Evolutionary conservation across 768 basidiomycete genomes (phyloP).

Genomic region (Mycena rosella): DNA sequence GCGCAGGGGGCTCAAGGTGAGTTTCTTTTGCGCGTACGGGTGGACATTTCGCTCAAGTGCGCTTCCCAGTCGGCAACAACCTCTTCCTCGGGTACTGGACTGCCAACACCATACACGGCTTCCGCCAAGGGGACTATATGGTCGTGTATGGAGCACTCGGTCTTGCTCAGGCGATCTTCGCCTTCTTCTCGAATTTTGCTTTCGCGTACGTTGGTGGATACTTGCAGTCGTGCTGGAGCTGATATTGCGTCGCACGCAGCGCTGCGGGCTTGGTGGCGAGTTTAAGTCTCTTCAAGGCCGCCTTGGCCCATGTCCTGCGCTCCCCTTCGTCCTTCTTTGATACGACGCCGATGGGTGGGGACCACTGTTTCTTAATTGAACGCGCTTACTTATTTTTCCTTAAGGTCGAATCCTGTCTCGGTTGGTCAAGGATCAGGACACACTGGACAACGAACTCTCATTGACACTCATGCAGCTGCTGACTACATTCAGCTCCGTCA

Average conservation of each 20-base stretch:
- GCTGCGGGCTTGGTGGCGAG: conserved; percentile 55
- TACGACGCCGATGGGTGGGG: conserved; percentile 74
- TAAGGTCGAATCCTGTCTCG: conserved; percentile 69
- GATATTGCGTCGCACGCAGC: conserved; percentile 38
- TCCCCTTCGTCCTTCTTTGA: conserved; percentile 80
- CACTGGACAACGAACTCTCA: conserved; percentile 64
- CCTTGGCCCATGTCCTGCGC: conserved; percentile 66
- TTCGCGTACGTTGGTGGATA: conserved; percentile 57
- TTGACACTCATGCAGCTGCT: conserved; percentile 62
- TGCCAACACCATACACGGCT: conserved; percentile 61
- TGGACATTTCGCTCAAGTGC: background rate
- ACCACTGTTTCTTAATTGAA: background rate
- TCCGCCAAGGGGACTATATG: conserved; percentile 77
- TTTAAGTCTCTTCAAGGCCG: conserved; percentile 66
- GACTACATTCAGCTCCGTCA: conserved; percentile 56
- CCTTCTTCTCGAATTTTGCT: conserved; percentile 61
- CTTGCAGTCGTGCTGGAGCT: background rate
- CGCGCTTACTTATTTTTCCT: background rate
- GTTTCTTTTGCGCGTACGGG: background rate
- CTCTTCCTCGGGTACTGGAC: conserved; percentile 85
- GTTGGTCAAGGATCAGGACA: conserved; percentile 73
- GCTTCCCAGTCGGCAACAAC: conserved; percentile 65
- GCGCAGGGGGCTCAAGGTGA: conserved; percentile 65
- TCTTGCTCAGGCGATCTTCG: conserved; percentile 62
- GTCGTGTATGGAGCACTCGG: conserved; percentile 65